Percentiles rank a stretch among this genome's conserved stretches.
Conservation (phyloP, 495 filamentous ascomycete species). For the Parachaetomium inaequale region DNA sequence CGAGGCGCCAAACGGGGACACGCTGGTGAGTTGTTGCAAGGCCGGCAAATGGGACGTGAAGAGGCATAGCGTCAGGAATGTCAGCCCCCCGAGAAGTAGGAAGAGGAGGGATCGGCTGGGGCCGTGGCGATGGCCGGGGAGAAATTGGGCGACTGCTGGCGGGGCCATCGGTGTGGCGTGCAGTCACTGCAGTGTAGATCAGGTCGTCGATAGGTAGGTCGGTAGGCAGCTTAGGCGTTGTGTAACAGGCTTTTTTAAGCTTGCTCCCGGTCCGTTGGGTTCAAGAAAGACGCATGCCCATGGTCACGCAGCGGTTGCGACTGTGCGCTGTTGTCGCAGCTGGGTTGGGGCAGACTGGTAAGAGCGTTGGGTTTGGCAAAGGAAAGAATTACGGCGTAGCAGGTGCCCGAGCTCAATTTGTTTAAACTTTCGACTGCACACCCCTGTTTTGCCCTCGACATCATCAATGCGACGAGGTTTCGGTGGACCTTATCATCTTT, state of each 20-base stretch:
- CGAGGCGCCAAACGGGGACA: background rate
- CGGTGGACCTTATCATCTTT: no score
- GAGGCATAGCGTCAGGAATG: conserved; percentile 13
- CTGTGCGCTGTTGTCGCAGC: no score
- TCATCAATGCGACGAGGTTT: no score
- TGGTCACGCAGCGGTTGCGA: background rate
- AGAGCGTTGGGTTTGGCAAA: background rate
- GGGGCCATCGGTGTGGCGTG: background rate
- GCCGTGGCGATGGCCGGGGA: background rate
- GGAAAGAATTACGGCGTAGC: background rate
- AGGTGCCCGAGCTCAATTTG: background rate
- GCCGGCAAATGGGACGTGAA: conserved; percentile 11
- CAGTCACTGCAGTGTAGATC: background rate
- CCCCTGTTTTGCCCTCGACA: no score
- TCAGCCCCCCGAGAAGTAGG: conserved; percentile 5
- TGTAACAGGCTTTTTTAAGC: background rate
- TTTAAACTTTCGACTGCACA: background rate
- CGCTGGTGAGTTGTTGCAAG: background rate
- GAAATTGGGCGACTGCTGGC: background rate
- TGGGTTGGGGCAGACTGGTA: no score
- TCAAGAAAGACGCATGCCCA: background rate
- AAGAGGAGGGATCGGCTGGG: background rate
- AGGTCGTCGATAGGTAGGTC: background rate
- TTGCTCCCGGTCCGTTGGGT: background rate
- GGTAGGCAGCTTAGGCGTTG: background rate